Evolutionary conservation across 2,329 filamentous ascomycete genomes (phyloP), one percentile per base, ranked within the genome.

Genomic region (Trichoderma cornu-damae): DNA sequence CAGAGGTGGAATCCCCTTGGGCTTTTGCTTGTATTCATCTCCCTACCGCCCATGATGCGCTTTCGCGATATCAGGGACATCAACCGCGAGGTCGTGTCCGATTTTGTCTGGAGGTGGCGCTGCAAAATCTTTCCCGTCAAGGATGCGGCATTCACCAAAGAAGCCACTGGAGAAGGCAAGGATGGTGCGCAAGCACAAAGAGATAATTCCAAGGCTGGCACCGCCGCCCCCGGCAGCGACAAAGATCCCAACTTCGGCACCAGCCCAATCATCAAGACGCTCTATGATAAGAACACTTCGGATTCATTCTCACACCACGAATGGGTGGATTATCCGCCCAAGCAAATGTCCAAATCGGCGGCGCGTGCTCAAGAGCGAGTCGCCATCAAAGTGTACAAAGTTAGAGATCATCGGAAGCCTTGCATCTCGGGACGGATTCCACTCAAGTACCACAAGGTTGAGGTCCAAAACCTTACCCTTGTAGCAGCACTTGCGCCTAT

Each of bases 381-480:
- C 12, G 74, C 76, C 58, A 74, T 79, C 67, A 75, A 72, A 59
- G 66, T 77, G 18, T 78, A 70, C 73, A 78, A 77, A 68, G 62
- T 74, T 68, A 77, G 75, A 62, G 75, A 79, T 62, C 59, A 59
- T 24, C 63, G 64, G 8, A 77, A 77, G 67, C 68, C 71, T 3
- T 67, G 71, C 55, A 67, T 78, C 35, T 67, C 61, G 0, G 74
- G 74, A 22, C 65, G 65, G n/a, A 71, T 66, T 32, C 66, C 69
- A 9, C 65, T 78, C 54, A 74, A 73, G 48, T 72, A 72, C 58
- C 69, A 76, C 64, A 64, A 62, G 61, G 66, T 79, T 38, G 69
- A 73, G 52, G 60, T 79, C 6, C 76, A 78, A 62, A 79, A 75
- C 61, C 70, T 68, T 1, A 53, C 68, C 4, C 67, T 79, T 5